Conservation (phyloP, 1,284 basidiomycete genomes). For the Heterobasidion irregulare region DNA sequence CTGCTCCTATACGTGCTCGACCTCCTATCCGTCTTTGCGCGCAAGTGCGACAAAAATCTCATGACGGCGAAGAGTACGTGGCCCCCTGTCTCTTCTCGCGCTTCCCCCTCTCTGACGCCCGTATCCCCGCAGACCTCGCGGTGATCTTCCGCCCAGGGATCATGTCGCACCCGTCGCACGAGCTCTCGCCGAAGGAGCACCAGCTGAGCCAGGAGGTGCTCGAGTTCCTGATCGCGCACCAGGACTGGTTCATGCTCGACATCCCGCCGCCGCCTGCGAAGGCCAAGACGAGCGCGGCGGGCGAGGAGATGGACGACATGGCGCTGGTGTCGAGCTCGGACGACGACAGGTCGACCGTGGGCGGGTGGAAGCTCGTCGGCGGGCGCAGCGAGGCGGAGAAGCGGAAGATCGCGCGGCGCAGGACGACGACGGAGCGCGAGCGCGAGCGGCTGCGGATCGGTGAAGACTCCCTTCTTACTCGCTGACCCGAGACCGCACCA, state of each 20-base stretch:
- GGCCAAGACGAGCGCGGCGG: constrained; percentile 15
- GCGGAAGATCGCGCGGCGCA: constrained; percentile 36
- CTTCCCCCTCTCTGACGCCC: neutral
- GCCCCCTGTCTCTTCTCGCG: neutral
- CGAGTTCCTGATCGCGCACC: constrained; percentile 89
- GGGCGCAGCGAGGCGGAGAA: neutral
- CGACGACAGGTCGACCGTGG: constrained; percentile 31
- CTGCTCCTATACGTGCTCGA: constrained; percentile 95
- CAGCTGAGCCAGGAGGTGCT: constrained; percentile 84
- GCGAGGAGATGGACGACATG: constrained; percentile 23
- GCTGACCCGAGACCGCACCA: neutral
- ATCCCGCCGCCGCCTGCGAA: constrained; percentile 56
- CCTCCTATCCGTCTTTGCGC: constrained; percentile 89
- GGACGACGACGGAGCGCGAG: constrained; percentile 45
- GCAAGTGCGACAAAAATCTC: constrained; percentile 85
- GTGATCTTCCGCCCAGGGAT: constrained; percentile 92
- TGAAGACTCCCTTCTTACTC: neutral
- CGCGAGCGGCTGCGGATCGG: neutral
- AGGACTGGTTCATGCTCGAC: constrained; percentile 82
- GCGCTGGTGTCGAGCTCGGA: constrained; percentile 34
- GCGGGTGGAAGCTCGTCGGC: constrained; percentile 33
- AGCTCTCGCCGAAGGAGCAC: constrained; percentile 77
- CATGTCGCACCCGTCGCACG: constrained; percentile 82
- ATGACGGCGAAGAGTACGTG: constrained; percentile 91
- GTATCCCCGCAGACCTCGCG: constrained; percentile 65